Evolutionary conservation across 2,329 filamentous ascomycete genomes (phyloP).

Genomic region (Periconia sp.): DNA sequence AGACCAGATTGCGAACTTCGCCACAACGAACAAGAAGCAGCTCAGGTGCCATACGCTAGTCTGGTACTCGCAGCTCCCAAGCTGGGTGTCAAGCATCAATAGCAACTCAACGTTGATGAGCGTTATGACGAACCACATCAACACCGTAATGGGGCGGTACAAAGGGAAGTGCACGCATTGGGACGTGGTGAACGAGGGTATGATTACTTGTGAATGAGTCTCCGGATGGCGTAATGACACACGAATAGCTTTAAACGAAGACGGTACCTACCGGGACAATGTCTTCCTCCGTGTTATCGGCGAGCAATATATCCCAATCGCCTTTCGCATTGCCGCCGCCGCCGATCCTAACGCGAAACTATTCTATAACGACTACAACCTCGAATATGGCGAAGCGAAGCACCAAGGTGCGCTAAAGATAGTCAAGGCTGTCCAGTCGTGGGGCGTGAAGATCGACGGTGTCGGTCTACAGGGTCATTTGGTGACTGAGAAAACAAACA

Average conservation of each 20-base stretch:
- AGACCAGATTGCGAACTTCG: constrained; percentile 34
- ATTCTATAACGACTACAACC: constrained; percentile 69
- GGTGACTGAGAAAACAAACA: constrained; percentile 59
- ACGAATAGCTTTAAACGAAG: constrained; percentile 53
- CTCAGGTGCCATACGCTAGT: constrained; percentile 50
- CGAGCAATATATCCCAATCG: constrained; percentile 53
- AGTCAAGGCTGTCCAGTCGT: constrained; percentile 48
- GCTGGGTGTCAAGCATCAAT: constrained; percentile 37
- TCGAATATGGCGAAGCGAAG: constrained; percentile 61
- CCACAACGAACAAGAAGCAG: constrained; percentile 39
- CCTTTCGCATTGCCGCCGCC: constrained; percentile 49
- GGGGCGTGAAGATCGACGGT: constrained; percentile 61
- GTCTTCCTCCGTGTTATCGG: constrained; percentile 53
- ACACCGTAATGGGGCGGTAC: constrained; percentile 45
- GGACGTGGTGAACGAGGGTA: constrained; percentile 52
- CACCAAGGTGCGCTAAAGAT: constrained; percentile 42
- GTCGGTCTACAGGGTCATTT: constrained; percentile 69
- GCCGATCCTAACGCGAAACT: constrained; percentile 50
- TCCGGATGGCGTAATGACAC: too few relatives aligned
- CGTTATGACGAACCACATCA: constrained; percentile 52
- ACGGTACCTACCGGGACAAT: constrained; percentile 51
- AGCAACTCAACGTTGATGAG: constrained; percentile 49
- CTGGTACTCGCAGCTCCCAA: constrained; percentile 50
- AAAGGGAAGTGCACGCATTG: constrained; percentile 47
- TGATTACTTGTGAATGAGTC: too few relatives aligned